phyloP scores from a whole-genome alignment of 495 filamentous ascomycete species.

The Daldinia bambusicola region DNA sequence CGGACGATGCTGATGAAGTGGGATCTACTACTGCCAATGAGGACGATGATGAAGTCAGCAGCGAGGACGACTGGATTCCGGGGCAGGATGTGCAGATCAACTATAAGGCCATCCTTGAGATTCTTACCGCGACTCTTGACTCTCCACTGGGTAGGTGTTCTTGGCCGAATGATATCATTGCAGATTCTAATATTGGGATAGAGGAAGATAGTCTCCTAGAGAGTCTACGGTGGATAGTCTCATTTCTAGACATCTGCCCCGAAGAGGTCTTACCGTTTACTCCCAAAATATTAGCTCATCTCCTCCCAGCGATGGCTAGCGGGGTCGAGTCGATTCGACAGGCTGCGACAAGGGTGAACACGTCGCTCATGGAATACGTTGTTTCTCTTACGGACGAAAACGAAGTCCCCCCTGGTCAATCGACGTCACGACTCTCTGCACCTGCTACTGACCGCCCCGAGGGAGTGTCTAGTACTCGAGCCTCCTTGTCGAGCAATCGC shows the following conservation, averaged over 20 bases:
- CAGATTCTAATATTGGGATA: constrained; percentile 40
- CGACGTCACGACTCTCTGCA: constrained; percentile 59
- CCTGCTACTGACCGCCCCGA: constrained; percentile 66
- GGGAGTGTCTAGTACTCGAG: constrained; percentile 61
- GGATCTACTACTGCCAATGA: constrained; percentile 71
- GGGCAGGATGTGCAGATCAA: constrained; percentile 97
- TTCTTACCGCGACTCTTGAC: constrained; percentile 89
- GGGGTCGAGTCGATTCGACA: constrained; percentile 87
- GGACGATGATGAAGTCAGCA: constrained; percentile 64
- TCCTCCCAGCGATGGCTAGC: constrained; percentile 94
- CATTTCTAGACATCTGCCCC: constrained; percentile 95
- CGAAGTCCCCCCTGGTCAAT: constrained; percentile 54
- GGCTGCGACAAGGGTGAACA: constrained; percentile 89
- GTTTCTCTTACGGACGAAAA: constrained; percentile 86
- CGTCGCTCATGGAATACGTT: constrained; percentile 88
- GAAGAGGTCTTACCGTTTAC: constrained; percentile 98
- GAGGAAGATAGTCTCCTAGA: constrained; percentile 93
- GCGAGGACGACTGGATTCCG: constrained; percentile 93
- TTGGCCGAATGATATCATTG: constrained; percentile 27
- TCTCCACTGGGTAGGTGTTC: constrained; percentile 73
- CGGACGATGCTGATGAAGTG: constrained; percentile 61
- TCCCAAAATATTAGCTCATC: constrained; percentile 87
- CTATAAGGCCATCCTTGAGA: constrained; percentile 89
- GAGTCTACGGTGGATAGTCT: constrained; percentile 93
- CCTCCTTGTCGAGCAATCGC: constrained; percentile 63